A percentile compares a stretch with the other conserved stretches of the same genome.
phyloP scores from a whole-genome alignment of 192 early-diverging fungal genomes.

The Coemansia sp. region DNA sequence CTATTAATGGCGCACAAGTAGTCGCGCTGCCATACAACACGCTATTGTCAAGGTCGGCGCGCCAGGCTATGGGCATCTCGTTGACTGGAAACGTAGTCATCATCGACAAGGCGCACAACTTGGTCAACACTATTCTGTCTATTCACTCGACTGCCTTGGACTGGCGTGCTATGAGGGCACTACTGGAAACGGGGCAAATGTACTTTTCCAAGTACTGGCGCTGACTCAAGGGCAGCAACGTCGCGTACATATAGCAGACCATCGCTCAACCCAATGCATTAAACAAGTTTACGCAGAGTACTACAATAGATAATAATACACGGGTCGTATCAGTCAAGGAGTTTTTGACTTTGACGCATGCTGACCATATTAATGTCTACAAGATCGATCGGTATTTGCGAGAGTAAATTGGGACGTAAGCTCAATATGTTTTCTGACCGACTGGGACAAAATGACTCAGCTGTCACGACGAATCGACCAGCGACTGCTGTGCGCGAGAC shows the following conservation, averaged over 20 bases:
- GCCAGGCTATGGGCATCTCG: no score
- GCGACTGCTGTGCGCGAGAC: background rate
- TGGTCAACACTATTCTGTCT: conserved; percentile 74
- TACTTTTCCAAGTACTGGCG: conserved; percentile 76
- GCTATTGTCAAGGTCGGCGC: no score
- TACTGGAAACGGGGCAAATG: conserved; percentile 61
- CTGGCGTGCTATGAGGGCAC: conserved; percentile 55
- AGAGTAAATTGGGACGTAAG: conserved; percentile 67
- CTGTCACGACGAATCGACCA: background rate
- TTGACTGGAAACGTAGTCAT: no score
- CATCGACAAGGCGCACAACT: conserved; percentile 77
- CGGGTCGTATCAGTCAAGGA: conserved; percentile 65
- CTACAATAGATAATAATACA: background rate
- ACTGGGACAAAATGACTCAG: background rate
- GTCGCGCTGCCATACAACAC: no score
- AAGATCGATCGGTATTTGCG: conserved; percentile 73
- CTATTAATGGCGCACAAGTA: no score
- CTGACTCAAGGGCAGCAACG: conserved; percentile 72
- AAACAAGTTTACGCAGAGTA: conserved; percentile 49
- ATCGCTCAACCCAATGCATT: conserved; percentile 64
- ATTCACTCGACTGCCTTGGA: conserved; percentile 70
- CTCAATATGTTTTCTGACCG: conserved; percentile 55
- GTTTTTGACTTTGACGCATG: conserved; percentile 67
- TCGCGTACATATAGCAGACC: conserved; percentile 77
- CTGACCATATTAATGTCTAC: conserved; percentile 86